These are phyloP conservation scores for Fonsecaea nubica DNA, from an alignment of 2,329 filamentous ascomycete species.

Conservation along the genomic window DNA sequence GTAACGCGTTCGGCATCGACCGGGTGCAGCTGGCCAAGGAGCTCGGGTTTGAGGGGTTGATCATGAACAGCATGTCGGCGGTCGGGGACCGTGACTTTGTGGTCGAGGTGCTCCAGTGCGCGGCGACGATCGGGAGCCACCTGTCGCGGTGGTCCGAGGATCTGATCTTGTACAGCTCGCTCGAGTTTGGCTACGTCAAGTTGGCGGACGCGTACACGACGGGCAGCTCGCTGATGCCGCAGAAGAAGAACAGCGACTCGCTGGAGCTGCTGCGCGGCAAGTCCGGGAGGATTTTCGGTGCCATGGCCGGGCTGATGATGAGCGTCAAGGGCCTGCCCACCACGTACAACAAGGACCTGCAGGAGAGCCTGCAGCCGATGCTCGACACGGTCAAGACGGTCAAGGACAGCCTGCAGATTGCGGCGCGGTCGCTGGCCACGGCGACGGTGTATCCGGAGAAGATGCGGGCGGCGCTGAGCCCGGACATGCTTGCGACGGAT, in stretches of 20 bases:
- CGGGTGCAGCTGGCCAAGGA: conserved; percentile 79
- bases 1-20: conserved; percentile 83
- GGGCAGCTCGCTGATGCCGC: conserved; percentile 77
- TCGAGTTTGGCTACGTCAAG: conserved; percentile 77
- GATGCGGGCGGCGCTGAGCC: conserved; percentile 79
- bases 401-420: conserved; percentile 80
- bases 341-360: conserved; percentile 91
- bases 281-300: conserved; percentile 76
- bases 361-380: conserved; percentile 85
- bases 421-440: conserved; percentile 78
- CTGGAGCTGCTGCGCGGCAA: conserved; percentile 80
- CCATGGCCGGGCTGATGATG: conserved; percentile 80
- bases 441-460: conserved; percentile 72
- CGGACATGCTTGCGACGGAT: conserved; percentile 77
- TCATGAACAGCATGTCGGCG: conserved; percentile 49
- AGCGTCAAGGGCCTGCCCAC: conserved; percentile 76
- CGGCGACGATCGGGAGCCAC: conserved; percentile 77
- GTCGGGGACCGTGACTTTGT: conserved; percentile 83
- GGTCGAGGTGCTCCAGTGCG: conserved; percentile 81
- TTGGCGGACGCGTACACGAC: conserved; percentile 82
- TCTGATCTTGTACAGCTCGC: conserved; percentile 78
- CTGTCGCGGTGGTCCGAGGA: conserved; percentile 83
- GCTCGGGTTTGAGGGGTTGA: conserved; percentile 75
- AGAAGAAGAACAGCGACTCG: conserved; percentile 83
- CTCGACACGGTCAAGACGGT: conserved; percentile 81